A percentile compares a stretch with the other conserved stretches of the same genome.
phyloP scores from a whole-genome alignment of 2,329 filamentous ascomycete species.

The Trichoderma aggressivum region DNA sequence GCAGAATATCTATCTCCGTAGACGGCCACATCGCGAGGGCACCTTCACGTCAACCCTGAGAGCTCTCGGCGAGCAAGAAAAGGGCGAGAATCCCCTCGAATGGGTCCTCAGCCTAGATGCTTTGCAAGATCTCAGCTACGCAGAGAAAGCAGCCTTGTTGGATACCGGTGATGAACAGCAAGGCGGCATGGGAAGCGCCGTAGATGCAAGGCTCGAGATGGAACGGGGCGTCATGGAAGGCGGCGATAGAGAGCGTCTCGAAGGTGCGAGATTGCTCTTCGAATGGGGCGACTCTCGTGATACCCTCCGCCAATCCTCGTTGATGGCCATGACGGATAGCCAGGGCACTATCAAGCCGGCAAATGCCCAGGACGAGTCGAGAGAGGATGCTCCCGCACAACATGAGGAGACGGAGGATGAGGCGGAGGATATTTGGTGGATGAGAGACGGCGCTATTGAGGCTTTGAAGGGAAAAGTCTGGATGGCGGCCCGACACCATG shows the following conservation, averaged over 20 bases:
- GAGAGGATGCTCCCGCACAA: constrained; percentile 8
- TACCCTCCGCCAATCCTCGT: constrained; percentile 28
- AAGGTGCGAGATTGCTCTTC: constrained; percentile 52
- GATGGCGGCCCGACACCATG: constrained; percentile 43
- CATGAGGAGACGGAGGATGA: constrained; percentile 24
- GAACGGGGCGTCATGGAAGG: constrained; percentile 45
- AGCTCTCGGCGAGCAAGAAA: constrained; percentile 55
- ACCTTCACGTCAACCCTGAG: constrained; percentile 72
- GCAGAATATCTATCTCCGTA: constrained; percentile 71
- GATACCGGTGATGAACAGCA: constrained; percentile 48
- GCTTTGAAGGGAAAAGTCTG: constrained; percentile 54
- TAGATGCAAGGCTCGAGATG: constrained; percentile 71
- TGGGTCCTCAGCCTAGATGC: constrained; percentile 69
- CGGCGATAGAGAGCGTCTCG: constrained; percentile 40
- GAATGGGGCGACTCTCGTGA: constrained; percentile 52
- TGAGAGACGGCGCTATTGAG: constrained; percentile 54
- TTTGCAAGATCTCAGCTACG: constrained; percentile 55
- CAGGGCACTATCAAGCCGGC: constrained; percentile 33
- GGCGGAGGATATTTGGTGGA: constrained; percentile 47
- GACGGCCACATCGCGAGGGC: constrained; percentile 64
- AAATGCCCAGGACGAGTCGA: constrained; percentile 23
- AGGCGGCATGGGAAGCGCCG: constrained; percentile 47
- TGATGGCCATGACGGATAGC: constrained; percentile 30
- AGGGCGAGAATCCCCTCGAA: constrained; percentile 53
- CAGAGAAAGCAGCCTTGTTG: constrained; percentile 64